Conservation (phyloP, 352 stramenopile species). For the Elongisporangium anandrum region DNA sequence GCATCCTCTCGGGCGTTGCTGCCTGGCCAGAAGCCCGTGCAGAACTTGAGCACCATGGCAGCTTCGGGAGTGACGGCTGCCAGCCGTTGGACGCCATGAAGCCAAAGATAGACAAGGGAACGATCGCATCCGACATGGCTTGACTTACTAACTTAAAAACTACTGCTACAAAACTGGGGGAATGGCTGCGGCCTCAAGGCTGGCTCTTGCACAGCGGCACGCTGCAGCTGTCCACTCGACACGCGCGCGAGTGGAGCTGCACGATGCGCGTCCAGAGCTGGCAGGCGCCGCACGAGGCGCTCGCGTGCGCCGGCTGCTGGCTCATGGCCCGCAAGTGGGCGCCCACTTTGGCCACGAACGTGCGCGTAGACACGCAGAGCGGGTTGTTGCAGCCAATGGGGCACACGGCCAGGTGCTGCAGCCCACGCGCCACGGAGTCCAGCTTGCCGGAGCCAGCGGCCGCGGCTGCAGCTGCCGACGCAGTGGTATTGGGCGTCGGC, state of each 20-base stretch:
- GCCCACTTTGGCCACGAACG: conserved; percentile 51
- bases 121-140: background rate
- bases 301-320: conserved; percentile 18
- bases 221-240: conserved; percentile 15
- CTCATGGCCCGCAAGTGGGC: conserved; percentile 24
- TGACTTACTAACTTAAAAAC: conserved; percentile 2
- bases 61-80: conserved; percentile 2
- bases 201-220: conserved; percentile 35
- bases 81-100: background rate
- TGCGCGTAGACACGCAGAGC: conserved; percentile 47
- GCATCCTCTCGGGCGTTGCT: background rate
- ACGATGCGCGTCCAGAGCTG: conserved; percentile 53
- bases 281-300: conserved; percentile 40
- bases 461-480: conserved; percentile 5
- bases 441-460: conserved; percentile 36
- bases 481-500: conserved; percentile 11
- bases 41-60: conserved; percentile 54
- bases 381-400: conserved; percentile 37
- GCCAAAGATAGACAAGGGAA: background rate
- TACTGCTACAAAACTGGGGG: conserved; percentile 14
- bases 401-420: conserved; percentile 41
- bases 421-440: conserved; percentile 49
- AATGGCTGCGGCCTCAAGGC: conserved; percentile 1
- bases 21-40: conserved; percentile 22
- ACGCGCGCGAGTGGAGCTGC: conserved; percentile 22